Evolutionary conservation across 371 early-diverging fungal genomes (phyloP).

Genomic region (Chytridium lagenaria): DNA sequence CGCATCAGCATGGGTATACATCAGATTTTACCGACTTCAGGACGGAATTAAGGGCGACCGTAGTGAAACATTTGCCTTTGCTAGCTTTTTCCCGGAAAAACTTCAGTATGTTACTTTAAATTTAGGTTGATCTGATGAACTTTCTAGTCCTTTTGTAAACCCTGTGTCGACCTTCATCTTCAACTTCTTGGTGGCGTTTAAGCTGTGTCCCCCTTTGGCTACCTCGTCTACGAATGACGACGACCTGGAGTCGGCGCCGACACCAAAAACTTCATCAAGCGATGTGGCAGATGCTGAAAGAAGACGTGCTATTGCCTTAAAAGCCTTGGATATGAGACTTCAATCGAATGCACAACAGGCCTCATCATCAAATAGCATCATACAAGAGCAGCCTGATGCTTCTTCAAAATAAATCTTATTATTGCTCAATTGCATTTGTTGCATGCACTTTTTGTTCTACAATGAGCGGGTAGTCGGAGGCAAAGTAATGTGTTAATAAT

Average conservation of each 20-base stretch:
- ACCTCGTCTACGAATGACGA: not conserved
- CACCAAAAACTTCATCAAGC: slow-evolving; percentile 25
- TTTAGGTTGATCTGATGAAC: not conserved
- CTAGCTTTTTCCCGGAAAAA: slow-evolving; percentile 81
- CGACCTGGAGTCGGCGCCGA: not conserved
- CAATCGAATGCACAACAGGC: not conserved
- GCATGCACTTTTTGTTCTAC: too few species aligned
- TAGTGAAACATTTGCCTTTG: slow-evolving; percentile 81
- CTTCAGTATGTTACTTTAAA: slow-evolving; percentile 57
- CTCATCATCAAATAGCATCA: too few species aligned
- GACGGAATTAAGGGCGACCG: slow-evolving; percentile 83
- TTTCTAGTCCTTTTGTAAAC: slow-evolving; percentile 43
- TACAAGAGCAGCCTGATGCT: too few species aligned
- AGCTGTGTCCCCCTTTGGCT: slow-evolving; percentile 45
- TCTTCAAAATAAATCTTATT: too few species aligned
- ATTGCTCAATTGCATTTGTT: too few species aligned
- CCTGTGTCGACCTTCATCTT: slow-evolving; percentile 52
- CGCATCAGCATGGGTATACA: slow-evolving; percentile 77
- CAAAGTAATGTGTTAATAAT: too few species aligned
- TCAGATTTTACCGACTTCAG: slow-evolving; percentile 78
- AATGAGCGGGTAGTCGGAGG: too few species aligned
- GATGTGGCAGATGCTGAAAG: slow-evolving; percentile 52
- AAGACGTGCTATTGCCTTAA: slow-evolving; percentile 51
- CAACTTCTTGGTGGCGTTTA: slow-evolving; percentile 38
- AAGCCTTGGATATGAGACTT: slow-evolving; percentile 48